Conservation (phyloP, 805 yeast species). For the Candida maltosa region DNA sequence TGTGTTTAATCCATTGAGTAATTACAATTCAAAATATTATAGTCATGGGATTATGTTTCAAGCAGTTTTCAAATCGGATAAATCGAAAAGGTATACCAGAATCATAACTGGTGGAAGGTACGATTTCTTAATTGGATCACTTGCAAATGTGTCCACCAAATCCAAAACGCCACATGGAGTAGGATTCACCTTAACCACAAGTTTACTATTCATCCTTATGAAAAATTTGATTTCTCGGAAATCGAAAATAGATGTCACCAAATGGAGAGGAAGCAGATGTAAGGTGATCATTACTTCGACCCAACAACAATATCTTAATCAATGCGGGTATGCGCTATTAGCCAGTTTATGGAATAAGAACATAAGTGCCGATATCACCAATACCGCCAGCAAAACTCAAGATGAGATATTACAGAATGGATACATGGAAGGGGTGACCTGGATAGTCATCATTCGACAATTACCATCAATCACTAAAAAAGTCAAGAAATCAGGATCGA, state of each 20-base stretch:
- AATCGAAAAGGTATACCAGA: slow-evolving; percentile 38
- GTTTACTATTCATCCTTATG: slow-evolving; percentile 33
- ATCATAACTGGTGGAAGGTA: slow-evolving; percentile 95
- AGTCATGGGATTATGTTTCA: slow-evolving; percentile 85
- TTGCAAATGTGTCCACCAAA: slow-evolving; percentile 45
- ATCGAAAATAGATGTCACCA: slow-evolving; percentile 6
- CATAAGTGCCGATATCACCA: slow-evolving; percentile 68
- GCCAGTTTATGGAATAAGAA: slow-evolving; percentile 69
- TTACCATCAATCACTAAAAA: slow-evolving; percentile 44
- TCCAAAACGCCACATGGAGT: slow-evolving; percentile 51
- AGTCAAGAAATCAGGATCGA: slow-evolving; percentile 14
- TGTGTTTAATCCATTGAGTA: slow-evolving; percentile 75
- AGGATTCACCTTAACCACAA: slow-evolving; percentile 76
- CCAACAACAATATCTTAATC: slow-evolving; percentile 51
- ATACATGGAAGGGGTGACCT: slow-evolving; percentile 63
- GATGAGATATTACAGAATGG: slow-evolving; percentile 72
- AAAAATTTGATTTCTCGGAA: slow-evolving; percentile 21
- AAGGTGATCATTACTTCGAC: slow-evolving; percentile 78
- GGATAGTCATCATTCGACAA: slow-evolving; percentile 78
- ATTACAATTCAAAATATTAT: slow-evolving; percentile 79
- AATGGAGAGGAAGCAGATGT: slow-evolving; percentile 50
- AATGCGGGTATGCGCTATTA: slow-evolving; percentile 62
- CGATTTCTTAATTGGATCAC: slow-evolving; percentile 64
- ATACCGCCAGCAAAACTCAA: slow-evolving; percentile 20
- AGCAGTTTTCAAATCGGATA: slow-evolving; percentile 65